phyloP scores from a whole-genome alignment of 169 alveolate species.

The Hepatocystis sp. region DNA sequence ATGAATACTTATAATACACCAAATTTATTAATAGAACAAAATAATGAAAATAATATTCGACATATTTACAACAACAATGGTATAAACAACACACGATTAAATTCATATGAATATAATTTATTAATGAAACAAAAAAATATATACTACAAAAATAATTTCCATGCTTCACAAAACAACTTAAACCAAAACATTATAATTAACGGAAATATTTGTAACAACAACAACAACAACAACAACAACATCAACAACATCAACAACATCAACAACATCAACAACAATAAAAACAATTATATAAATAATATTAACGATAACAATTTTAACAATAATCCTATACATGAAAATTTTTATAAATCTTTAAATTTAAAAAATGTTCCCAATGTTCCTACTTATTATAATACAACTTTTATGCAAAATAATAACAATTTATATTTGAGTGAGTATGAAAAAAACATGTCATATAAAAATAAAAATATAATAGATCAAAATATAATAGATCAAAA shows the following conservation, averaged over 20 bases:
- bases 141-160: not conserved
- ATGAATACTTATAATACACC: not conserved
- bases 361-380: too few relatives aligned
- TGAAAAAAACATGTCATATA: not conserved
- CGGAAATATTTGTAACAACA: too few relatives aligned
- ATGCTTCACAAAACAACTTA: too few relatives aligned
- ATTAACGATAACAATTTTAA: not conserved
- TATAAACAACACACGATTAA: too few relatives aligned
- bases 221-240: not conserved
- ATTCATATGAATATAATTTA: conserved; percentile 30
- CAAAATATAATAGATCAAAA: too few relatives aligned
- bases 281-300: not conserved
- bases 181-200: too few relatives aligned
- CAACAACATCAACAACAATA: not conserved
- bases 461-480: too few relatives aligned
- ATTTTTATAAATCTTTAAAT: too few relatives aligned
- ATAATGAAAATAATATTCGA: too few relatives aligned
- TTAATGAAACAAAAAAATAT: not conserved
- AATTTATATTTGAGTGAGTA: not conserved
- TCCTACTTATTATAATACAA: not conserved
- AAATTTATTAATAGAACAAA: too few relatives aligned
- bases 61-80: too few relatives aligned
- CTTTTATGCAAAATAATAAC: not conserved
- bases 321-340: too few relatives aligned
- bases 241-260: not conserved